Conservation (phyloP, 768 basidiomycete species). For the Termitomyces sp. region DNA sequence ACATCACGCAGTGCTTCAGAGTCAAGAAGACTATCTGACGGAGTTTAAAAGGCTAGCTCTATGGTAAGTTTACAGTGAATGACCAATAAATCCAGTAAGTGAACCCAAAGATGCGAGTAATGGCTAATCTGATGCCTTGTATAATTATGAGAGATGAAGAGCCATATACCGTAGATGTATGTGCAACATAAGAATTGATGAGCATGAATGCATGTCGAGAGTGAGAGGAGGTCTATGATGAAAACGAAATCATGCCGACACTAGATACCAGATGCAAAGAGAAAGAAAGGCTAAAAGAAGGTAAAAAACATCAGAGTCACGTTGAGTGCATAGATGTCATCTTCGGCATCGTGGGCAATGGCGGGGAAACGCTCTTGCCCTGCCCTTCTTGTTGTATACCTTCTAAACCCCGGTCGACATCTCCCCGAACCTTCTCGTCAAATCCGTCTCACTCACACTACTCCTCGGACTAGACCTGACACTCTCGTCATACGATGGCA, state of each 20-base stretch:
- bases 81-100: background rate
- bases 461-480: conserved; percentile 13
- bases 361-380: background rate
- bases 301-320: background rate
- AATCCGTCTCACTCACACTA: conserved; percentile 13
- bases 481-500: conserved; percentile 87
- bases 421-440: conserved; percentile 14
- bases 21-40: too few relatives aligned
- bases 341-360: background rate
- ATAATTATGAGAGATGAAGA: background rate
- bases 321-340: background rate
- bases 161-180: background rate
- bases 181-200: background rate
- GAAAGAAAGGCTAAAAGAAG: background rate
- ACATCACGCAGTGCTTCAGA: too few relatives aligned
- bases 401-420: background rate
- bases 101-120: background rate
- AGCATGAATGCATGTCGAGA: background rate
- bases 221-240: background rate
- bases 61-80: background rate
- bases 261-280: too few relatives aligned
- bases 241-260: background rate
- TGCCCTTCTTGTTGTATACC: background rate
- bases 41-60: too few relatives aligned
- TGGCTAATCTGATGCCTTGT: background rate